These are phyloP conservation scores for Acanthamoeba triangularis DNA, from an alignment of 208 protist species.

Conservation along the genomic window DNA sequence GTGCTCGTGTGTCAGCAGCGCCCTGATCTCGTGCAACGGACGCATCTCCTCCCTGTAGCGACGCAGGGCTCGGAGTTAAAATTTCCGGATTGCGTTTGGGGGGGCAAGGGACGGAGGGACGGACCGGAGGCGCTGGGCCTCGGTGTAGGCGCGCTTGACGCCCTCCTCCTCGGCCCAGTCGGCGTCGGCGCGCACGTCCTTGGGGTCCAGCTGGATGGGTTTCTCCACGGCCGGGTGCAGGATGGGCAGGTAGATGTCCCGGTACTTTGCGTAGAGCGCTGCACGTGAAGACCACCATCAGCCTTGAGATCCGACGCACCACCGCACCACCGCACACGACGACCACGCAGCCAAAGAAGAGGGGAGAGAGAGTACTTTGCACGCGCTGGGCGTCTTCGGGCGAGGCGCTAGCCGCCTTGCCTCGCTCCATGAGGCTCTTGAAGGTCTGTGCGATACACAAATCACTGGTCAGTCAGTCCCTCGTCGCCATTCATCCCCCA, in stretches of 20 bases:
- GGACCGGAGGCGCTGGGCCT: conserved; percentile 42
- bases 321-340: not conserved
- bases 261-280: conserved; percentile 45
- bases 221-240: conserved; percentile 38
- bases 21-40: conserved; percentile 48
- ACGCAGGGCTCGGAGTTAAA: not conserved
- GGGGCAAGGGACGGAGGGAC: not conserved
- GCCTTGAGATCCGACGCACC: not conserved
- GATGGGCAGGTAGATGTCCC: conserved; percentile 54
- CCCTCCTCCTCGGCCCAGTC: conserved; percentile 60
- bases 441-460: not conserved
- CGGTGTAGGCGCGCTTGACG: conserved; percentile 56
- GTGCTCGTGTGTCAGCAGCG: conserved; percentile 53
- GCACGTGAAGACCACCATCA: not conserved
- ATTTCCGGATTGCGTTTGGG: not conserved
- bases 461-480: not conserved
- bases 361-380: not conserved
- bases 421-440: conserved; percentile 66
- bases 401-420: not conserved
- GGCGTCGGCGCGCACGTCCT: not conserved
- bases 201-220: not conserved
- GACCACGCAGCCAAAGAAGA: not conserved
- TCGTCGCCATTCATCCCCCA: not conserved
- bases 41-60: conserved; percentile 57
- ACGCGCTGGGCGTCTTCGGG: conserved; percentile 18